phyloP scores from a whole-genome alignment of 2,329 filamentous ascomycete genomes.

The Thelonectria discophora region DNA sequence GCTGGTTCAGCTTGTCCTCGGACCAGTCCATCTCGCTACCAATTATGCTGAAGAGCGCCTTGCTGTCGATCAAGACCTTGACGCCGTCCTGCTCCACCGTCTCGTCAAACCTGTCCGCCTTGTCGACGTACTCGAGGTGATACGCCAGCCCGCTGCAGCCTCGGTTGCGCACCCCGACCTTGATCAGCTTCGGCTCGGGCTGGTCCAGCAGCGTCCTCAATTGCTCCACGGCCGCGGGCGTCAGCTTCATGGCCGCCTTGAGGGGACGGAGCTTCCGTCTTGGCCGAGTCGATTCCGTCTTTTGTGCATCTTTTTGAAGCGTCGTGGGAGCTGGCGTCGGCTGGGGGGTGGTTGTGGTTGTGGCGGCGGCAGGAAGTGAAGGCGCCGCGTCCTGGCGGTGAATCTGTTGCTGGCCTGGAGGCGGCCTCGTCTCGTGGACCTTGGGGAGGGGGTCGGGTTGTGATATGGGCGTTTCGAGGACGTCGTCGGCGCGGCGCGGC shows the following conservation, averaged over 20 bases:
- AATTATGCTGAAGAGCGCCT: constrained; percentile 97
- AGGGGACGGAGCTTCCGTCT: constrained; percentile 64
- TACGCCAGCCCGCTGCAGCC: constrained; percentile 95
- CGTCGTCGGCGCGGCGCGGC: constrained; percentile 53
- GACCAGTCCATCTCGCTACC: constrained; percentile 99
- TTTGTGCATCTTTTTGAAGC: constrained; percentile 73
- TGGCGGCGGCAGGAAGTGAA: constrained; percentile 27
- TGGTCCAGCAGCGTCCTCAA: constrained; percentile 80
- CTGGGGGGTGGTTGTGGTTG: constrained; percentile 34
- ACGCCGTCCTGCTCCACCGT: constrained; percentile 95
- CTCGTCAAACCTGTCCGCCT: constrained; percentile 88
- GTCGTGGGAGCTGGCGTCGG: constrained; percentile 46
- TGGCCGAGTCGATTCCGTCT: constrained; percentile 60
- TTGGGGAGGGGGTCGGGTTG: constrained; percentile 56
- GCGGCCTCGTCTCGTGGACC: constrained; percentile 63
- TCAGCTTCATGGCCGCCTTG: constrained; percentile 91
- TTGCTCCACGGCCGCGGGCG: constrained; percentile 80
- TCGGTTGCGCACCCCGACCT: constrained; percentile 91
- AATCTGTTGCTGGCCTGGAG: constrained; percentile 38
- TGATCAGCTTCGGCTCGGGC: constrained; percentile 90
- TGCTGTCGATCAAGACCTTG: constrained; percentile 94
- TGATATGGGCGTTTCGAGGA: constrained; percentile 58
- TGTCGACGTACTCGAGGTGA: constrained; percentile 93
- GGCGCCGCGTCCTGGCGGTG: constrained; percentile 28
- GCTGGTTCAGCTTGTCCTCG: constrained; percentile 90